Conservation (phyloP, 768 basidiomycete species). For the Peribolospora baueri region DNA sequence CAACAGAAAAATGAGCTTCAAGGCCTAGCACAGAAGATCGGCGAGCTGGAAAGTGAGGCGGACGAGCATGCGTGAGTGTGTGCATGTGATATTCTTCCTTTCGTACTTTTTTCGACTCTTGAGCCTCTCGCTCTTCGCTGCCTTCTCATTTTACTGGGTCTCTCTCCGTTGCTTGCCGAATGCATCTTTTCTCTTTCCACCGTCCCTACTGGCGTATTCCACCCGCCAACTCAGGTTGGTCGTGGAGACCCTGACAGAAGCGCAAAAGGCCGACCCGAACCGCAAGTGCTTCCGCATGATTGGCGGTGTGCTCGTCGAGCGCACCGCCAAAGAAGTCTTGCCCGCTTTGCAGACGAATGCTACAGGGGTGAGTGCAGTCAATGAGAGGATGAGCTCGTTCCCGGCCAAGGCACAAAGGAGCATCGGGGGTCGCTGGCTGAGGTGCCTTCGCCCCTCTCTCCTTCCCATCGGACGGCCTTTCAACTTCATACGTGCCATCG, state of each 20-base stretch:
- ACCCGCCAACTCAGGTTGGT: conserved; percentile 38
- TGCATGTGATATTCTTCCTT: neutral
- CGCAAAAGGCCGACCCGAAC: conserved; percentile 53
- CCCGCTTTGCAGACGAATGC: conserved; percentile 72
- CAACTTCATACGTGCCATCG: too few relatives aligned
- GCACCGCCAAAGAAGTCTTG: conserved; percentile 82
- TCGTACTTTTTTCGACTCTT: neutral
- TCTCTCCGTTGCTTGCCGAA: neutral
- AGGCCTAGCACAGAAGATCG: conserved; percentile 76
- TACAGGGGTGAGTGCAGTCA: conserved; percentile 38
- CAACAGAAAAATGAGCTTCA: conserved; percentile 71
- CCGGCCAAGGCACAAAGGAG: too few relatives aligned
- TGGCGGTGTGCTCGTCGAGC: conserved; percentile 82
- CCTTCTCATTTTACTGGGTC: neutral
- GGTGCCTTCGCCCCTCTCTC: too few relatives aligned
- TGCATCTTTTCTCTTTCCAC: neutral
- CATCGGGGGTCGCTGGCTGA: too few relatives aligned
- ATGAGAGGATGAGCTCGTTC: too few relatives aligned
- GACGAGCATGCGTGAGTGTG: conserved; percentile 69
- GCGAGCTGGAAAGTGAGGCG: conserved; percentile 81
- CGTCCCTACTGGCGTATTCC: neutral
- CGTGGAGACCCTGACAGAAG: conserved; percentile 60
- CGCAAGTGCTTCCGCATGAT: conserved; percentile 92
- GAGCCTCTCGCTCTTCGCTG: neutral
- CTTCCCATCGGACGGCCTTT: too few relatives aligned